Percentiles rank a stretch among this genome's conserved stretches.
Conservation (phyloP, 768 basidiomycete genomes). For the Dacryopinax spathularia region DNA sequence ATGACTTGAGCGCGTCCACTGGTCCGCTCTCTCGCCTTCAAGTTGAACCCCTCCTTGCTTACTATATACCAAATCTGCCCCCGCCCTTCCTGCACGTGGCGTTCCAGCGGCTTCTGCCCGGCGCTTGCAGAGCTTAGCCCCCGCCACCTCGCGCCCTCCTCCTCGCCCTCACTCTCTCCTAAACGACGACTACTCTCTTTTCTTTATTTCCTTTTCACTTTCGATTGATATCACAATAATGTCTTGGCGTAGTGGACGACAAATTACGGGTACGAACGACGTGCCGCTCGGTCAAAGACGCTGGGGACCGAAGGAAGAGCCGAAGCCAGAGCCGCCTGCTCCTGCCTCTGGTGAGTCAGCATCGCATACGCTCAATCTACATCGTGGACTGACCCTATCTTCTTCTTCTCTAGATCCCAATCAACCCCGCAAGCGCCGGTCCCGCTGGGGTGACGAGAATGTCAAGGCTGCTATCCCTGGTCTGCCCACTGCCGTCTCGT, state of each 20-base stretch:
- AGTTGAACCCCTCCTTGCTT: background rate
- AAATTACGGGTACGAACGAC: slow-evolving; percentile 1
- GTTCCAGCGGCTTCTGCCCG: slow-evolving; percentile 23
- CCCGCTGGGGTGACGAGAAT: slow-evolving; percentile 93
- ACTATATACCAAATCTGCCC: slow-evolving; percentile 13
- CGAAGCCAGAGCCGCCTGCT: slow-evolving; percentile 19
- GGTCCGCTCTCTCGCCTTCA: background rate
- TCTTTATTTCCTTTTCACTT: background rate
- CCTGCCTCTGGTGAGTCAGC: slow-evolving; percentile 20
- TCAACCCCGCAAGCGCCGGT: slow-evolving; percentile 84
- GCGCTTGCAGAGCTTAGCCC: background rate
- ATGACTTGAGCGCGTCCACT: background rate
- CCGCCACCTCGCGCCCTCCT: background rate
- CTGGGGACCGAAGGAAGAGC: background rate
- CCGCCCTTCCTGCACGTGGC: slow-evolving; percentile 12
- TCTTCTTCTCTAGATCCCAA: slow-evolving; percentile 47
- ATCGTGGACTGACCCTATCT: slow-evolving; percentile 22
- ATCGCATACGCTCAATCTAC: slow-evolving; percentile 22
- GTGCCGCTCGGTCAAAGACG: background rate
- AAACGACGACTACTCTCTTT: background rate
- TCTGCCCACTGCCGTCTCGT: slow-evolving; percentile 84
- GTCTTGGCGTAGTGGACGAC: background rate
- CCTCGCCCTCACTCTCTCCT: background rate
- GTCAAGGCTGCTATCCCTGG: slow-evolving; percentile 64
- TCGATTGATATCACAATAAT: background rate